These are phyloP conservation scores for Aspergillus caelatus DNA, from an alignment of 2,329 filamentous ascomycete genomes.

Conservation along the genomic window DNA sequence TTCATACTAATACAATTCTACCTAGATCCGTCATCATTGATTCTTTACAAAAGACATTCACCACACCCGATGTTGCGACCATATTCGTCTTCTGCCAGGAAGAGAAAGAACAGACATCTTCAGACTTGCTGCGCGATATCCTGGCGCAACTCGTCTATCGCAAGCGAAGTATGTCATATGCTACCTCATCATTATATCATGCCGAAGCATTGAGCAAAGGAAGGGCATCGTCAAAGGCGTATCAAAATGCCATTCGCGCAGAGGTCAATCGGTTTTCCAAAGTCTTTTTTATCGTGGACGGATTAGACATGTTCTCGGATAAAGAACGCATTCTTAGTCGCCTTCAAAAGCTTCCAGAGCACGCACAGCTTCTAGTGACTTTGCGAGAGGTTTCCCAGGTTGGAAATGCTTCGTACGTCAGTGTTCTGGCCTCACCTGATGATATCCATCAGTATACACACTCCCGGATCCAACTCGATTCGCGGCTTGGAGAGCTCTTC, in stretches of 20 bases:
- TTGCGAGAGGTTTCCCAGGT: conserved; percentile 23
- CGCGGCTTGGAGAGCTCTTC: too few relatives aligned
- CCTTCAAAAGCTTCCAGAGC: conserved; percentile 36
- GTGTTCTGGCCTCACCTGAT: too few relatives aligned
- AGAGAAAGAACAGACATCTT: conserved; percentile 24
- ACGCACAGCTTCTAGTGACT: conserved; percentile 34
- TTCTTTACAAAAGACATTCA: conserved; percentile 30
- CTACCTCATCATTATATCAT: conserved; percentile 27
- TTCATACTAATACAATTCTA: too few relatives aligned
- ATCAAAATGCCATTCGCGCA: conserved; percentile 35
- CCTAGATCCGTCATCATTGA: conserved; percentile 32
- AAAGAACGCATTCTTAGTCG: conserved; percentile 33
- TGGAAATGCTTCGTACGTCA: conserved; percentile 12
- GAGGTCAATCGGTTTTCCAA: conserved; percentile 34
- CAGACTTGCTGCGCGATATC: conserved; percentile 29
- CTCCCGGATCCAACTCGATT: neutral
- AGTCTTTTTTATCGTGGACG: conserved; percentile 35
- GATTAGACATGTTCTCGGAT: conserved; percentile 31
- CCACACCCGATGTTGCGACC: conserved; percentile 31
- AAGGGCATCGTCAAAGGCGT: conserved; percentile 31
- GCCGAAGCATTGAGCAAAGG: conserved; percentile 24
- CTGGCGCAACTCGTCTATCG: conserved; percentile 36
- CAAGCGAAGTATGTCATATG: conserved; percentile 27
- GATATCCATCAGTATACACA: conserved; percentile 15
- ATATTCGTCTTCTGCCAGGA: conserved; percentile 33